Percentiles rank a stretch among this genome's conserved stretches.
Conservation (phyloP, 441 rosid species). For the Brassica hybrid region DNA sequence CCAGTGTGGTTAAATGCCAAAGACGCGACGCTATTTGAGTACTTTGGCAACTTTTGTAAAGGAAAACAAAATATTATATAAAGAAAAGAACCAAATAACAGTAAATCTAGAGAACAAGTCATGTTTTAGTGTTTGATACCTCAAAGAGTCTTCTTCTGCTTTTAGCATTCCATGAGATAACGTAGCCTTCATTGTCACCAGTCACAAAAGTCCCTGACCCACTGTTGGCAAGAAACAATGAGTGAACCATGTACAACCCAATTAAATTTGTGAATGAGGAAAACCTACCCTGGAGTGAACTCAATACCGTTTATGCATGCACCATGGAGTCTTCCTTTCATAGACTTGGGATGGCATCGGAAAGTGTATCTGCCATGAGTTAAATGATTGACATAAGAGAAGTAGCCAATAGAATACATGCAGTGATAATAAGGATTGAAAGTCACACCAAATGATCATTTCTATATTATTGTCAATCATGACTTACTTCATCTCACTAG, state of each 20-base stretch:
- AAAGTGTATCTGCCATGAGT: conserved; percentile 62
- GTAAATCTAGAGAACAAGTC: not conserved
- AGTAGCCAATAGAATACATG: not conserved
- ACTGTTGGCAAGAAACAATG: conserved; percentile 47
- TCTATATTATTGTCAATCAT: conserved; percentile 1
- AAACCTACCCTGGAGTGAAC: conserved; percentile 72
- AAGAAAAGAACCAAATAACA: conserved; percentile 13
- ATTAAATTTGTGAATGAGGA: conserved; percentile 26
- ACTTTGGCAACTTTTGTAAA: conserved; percentile 64
- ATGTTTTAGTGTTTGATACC: conserved; percentile 50
- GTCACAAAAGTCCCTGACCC: conserved; percentile 63
- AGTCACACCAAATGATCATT: not conserved
- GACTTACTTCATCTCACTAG: conserved; percentile 44
- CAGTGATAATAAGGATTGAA: too few relatives aligned
- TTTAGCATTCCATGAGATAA: conserved; percentile 67
- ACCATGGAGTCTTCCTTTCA: conserved; percentile 58
- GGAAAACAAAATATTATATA: conserved; percentile 16
- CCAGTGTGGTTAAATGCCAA: conserved; percentile 65
- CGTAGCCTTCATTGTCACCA: conserved; percentile 80
- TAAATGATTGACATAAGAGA: not conserved
- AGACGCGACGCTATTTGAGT: conserved; percentile 77
- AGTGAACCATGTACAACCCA: conserved; percentile 19
- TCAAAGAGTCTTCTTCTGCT: conserved; percentile 68
- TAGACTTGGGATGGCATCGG: conserved; percentile 77
- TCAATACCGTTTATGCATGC: conserved; percentile 70